These are phyloP conservation scores for Annulohypoxylon nitens DNA, from an alignment of 495 filamentous ascomycete genomes.

Conservation along the genomic window DNA sequence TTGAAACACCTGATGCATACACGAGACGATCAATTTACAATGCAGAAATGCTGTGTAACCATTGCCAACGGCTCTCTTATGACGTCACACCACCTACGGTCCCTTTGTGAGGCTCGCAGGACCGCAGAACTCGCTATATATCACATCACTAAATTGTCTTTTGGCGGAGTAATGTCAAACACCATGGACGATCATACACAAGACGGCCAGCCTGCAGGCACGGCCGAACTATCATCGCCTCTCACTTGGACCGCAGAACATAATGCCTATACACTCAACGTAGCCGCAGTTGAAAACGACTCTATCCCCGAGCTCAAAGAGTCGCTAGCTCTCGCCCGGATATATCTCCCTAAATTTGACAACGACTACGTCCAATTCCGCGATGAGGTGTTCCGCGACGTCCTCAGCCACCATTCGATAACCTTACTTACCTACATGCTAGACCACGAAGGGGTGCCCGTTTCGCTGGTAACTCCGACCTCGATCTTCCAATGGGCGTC, in stretches of 20 bases:
- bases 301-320: neutral
- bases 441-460: conserved; percentile 1
- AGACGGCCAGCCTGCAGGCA: neutral
- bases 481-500: neutral
- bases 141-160: neutral
- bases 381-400: neutral
- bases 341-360: neutral
- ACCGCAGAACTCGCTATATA: neutral
- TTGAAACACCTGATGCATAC: neutral
- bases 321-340: neutral
- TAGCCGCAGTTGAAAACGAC: neutral
- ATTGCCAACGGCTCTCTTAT: neutral
- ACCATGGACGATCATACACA: neutral
- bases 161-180: neutral
- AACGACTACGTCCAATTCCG: neutral
- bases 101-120: neutral
- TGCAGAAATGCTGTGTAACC: neutral
- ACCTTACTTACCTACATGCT: conserved; percentile 13
- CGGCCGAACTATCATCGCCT: neutral
- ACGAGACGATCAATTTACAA: neutral
- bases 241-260: neutral
- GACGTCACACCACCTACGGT: neutral
- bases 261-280: neutral
- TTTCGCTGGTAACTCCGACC: neutral
- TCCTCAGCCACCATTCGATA: neutral